phyloP scores from a whole-genome alignment of 352 stramenopile species.

The Pythium apleroticum region DNA sequence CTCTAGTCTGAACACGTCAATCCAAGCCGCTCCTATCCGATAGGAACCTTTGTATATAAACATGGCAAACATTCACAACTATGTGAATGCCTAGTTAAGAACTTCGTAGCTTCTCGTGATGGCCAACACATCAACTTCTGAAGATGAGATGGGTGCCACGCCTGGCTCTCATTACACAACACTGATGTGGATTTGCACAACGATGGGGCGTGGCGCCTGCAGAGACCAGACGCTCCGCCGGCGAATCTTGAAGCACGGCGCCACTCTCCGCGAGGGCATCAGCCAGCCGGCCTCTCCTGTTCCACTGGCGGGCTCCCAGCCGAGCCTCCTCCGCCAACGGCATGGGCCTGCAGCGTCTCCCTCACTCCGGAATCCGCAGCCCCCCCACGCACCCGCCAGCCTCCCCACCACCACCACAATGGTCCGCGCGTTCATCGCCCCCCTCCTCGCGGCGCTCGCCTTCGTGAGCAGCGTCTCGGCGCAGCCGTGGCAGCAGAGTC shows the following conservation, averaged over 20 bases:
- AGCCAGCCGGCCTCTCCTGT: neutral
- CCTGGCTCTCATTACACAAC: neutral
- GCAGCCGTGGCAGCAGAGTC: conserved; percentile 3
- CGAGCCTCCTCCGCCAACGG: neutral
- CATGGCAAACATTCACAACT: too few relatives aligned
- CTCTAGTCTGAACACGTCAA: neutral
- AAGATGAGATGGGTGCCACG: neutral
- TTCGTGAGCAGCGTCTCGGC: neutral
- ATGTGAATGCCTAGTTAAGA: too few relatives aligned
- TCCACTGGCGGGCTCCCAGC: neutral
- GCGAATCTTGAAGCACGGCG: neutral
- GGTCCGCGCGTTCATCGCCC: conserved; percentile 7
- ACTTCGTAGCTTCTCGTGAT: neutral
- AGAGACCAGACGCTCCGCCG: neutral
- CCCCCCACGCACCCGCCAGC: neutral
- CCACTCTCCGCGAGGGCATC: neutral
- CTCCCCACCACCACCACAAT: neutral
- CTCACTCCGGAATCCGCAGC: conserved; percentile 4
- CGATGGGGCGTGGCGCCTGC: neutral
- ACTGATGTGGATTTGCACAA: neutral
- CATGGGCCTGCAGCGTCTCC: neutral
- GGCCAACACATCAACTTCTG: neutral
- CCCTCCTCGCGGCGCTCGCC: conserved; percentile 7
- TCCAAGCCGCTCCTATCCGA: neutral
- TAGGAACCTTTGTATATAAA: too few relatives aligned